Base-by-base conservation (phyloP, 2,329 filamentous ascomycete species). In the Metarhizium robertsii region DNA sequence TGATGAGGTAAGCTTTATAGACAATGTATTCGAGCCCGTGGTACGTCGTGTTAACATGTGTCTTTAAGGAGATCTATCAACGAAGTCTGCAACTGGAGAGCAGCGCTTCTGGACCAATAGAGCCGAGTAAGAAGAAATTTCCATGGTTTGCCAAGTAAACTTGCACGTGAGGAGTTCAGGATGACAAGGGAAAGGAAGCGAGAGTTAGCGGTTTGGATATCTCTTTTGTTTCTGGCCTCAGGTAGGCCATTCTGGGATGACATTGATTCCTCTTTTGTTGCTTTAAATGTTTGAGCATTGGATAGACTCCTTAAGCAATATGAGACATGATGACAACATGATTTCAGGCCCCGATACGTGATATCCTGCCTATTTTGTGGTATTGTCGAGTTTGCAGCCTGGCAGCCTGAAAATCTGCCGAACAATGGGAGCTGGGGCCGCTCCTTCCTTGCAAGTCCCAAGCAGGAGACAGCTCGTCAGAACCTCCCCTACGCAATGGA, bases 1-100 rank as follows among this genome's bases (percentile, higher is more conserved):
- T 71, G 90, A 95, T 63, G 92, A 96, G 75, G 92, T 95, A 72
- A 74, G 86, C 74, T 47, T 40, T 16, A 25, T 29, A 25, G 10
- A 36, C 7, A 2, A 32, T n/a, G 1, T 48, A 30, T 32, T 36
- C 6, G 20, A 45, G 42, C 42, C n/a, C 18, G 6, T 20, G 6
- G 42, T 10, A 45, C 42, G n/a, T 18, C 16, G 16, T 20, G 20
- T 13, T 59, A 7, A 59, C 43, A 18, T 5, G 8, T 32, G 16
- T 5, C 52, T 4, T 45, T n/a, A 57, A 85, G 81, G 83, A 86
- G 56, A 80, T 85, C 45, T 85, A 86, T 63, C 80, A 85, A 64
- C 75, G 82, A 54, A 85, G 82, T 65, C 60, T 83, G 13, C 73
- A 80, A 56, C 72, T 86, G 18, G 83, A 86, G 66, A 80, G 76